Evolutionary conservation across 2,329 filamentous ascomycete genomes (phyloP).

Genomic region (Corynespora cassiicola): DNA sequence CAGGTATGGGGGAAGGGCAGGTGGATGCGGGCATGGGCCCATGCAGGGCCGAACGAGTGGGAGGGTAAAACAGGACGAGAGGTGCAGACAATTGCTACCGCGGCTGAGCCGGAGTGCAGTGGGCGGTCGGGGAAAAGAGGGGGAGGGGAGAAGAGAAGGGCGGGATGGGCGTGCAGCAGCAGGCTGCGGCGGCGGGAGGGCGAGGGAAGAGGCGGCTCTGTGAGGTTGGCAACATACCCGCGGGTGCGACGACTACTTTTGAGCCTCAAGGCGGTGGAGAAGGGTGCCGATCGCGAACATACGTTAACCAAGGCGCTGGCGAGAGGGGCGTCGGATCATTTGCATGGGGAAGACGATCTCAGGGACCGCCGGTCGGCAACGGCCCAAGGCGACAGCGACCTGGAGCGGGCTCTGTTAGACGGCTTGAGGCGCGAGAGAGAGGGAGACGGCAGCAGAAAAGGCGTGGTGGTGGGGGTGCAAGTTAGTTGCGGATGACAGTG

Average conservation of each 20-base stretch:
- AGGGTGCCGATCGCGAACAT: constrained; percentile 39
- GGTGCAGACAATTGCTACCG: constrained; percentile 6
- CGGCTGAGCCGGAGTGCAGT: constrained; percentile 12
- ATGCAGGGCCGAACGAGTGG: constrained; percentile 19
- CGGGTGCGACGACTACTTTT: constrained; percentile 43
- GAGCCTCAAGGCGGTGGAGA: constrained; percentile 46
- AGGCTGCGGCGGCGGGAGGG: constrained; percentile 4
- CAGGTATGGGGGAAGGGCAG: too few relatives aligned
- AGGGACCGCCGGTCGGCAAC: constrained; percentile 5
- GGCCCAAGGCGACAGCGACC: constrained; percentile 2
- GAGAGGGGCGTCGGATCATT: constrained; percentile 15
- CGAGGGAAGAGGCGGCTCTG: constrained; percentile 38
- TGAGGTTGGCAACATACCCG: constrained; percentile 44
- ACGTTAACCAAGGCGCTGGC: constrained; percentile 28
- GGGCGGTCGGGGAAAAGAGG: constrained; percentile 14
- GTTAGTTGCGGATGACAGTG: too few relatives aligned
- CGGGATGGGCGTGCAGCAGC: constrained; percentile 1
- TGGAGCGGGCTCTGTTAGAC: constrained; percentile 5
- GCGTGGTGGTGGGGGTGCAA: too few relatives aligned
- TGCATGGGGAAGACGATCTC: constrained; percentile 28
- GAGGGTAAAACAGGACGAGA: constrained; percentile 18
- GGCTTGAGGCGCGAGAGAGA: too few relatives aligned
- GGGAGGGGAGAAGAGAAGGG: constrained; percentile 17
- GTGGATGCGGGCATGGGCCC: constrained; percentile 9
- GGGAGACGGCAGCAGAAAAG: too few relatives aligned